Percentiles rank a stretch among this genome's conserved stretches.
phyloP scores from a whole-genome alignment of 2,329 filamentous ascomycete genomes.

The Paraphaeosphaeria sporulosa region DNA sequence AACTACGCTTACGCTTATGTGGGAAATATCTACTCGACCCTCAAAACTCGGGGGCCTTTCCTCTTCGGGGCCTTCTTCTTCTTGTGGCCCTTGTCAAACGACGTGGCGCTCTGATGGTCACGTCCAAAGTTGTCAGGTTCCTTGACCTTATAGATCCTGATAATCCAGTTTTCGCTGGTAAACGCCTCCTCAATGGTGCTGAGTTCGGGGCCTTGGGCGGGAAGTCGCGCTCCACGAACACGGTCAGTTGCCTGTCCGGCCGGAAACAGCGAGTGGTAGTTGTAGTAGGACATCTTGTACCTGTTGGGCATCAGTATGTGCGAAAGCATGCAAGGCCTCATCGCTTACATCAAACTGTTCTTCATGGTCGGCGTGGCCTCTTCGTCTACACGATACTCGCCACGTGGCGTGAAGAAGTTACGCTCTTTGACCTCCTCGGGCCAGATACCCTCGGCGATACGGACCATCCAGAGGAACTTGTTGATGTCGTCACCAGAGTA shows the following conservation, averaged over 20 bases:
- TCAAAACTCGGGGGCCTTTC: slow-evolving; percentile 73
- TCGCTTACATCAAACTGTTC: slow-evolving; percentile 94
- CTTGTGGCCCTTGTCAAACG: slow-evolving; percentile 82
- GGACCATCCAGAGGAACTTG: slow-evolving; percentile 99
- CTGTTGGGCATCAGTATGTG: slow-evolving; percentile 57
- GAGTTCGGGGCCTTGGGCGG: slow-evolving; percentile 83
- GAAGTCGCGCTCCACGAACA: slow-evolving; percentile 81
- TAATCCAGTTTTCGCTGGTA: slow-evolving; percentile 99
- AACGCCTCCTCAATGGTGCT: slow-evolving; percentile 95
- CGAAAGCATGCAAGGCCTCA: background rate
- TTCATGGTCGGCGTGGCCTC: slow-evolving; percentile 95
- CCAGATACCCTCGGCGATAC: slow-evolving; percentile 99
- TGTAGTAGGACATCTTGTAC: slow-evolving; percentile 99
- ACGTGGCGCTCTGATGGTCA: slow-evolving; percentile 74
- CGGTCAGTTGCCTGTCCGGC: slow-evolving; percentile 88
- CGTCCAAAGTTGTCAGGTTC: slow-evolving; percentile 95
- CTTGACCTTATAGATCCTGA: slow-evolving; percentile 99
- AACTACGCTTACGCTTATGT: slow-evolving; percentile 15
- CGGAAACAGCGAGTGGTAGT: slow-evolving; percentile 91
- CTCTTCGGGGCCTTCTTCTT: slow-evolving; percentile 80
- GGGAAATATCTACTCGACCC: slow-evolving; percentile 69
- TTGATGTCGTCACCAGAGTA: slow-evolving; percentile 99
- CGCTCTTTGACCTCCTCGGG: slow-evolving; percentile 98
- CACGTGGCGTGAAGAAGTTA: slow-evolving; percentile 90
- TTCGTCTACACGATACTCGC: slow-evolving; percentile 95